These are phyloP conservation scores for Leptographium lundbergii DNA, from an alignment of 2,329 filamentous ascomycete genomes.

Conservation along the genomic window DNA sequence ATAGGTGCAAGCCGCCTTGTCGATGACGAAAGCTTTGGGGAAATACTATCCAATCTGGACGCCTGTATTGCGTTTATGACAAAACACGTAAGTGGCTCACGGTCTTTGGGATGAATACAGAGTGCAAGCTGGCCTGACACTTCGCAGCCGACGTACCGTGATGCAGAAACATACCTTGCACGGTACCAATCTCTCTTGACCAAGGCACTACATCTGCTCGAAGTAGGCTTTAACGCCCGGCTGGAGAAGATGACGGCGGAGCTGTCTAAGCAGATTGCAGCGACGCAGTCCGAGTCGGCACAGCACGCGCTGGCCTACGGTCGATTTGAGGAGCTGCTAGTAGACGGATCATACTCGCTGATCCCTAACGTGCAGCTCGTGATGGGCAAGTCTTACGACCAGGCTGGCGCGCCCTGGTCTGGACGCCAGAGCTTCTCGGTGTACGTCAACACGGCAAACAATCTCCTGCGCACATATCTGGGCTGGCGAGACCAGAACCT, in stretches of 20 bases:
- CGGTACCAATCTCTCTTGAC: constrained; percentile 73
- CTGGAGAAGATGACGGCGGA: constrained; percentile 41
- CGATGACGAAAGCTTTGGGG: constrained; percentile 69
- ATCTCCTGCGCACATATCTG: constrained; percentile 41
- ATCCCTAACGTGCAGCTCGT: constrained; percentile 43
- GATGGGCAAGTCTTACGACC: constrained; percentile 37
- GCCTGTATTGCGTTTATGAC: constrained; percentile 90
- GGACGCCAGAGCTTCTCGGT: constrained; percentile 34
- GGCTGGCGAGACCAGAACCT: constrained; percentile 40
- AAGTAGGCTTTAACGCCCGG: constrained; percentile 40
- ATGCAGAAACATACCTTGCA: constrained; percentile 77
- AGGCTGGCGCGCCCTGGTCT: constrained; percentile 31
- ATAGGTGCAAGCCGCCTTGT: constrained; percentile 81
- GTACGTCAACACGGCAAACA: constrained; percentile 40
- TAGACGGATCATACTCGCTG: constrained; percentile 39
- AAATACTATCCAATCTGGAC: constrained; percentile 79
- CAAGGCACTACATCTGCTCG: constrained; percentile 49
- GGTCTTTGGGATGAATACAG: background rate
- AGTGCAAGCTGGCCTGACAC: background rate
- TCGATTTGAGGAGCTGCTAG: constrained; percentile 44
- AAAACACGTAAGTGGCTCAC: constrained; percentile 50
- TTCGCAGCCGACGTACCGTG: constrained; percentile 62
- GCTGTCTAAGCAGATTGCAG: constrained; percentile 39
- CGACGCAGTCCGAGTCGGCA: constrained; percentile 45
- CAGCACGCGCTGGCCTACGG: constrained; percentile 47